These are phyloP conservation scores for Smallanthus sonchifolius DNA, from an alignment of 129 eudicot species.

Conservation along the genomic window DNA sequence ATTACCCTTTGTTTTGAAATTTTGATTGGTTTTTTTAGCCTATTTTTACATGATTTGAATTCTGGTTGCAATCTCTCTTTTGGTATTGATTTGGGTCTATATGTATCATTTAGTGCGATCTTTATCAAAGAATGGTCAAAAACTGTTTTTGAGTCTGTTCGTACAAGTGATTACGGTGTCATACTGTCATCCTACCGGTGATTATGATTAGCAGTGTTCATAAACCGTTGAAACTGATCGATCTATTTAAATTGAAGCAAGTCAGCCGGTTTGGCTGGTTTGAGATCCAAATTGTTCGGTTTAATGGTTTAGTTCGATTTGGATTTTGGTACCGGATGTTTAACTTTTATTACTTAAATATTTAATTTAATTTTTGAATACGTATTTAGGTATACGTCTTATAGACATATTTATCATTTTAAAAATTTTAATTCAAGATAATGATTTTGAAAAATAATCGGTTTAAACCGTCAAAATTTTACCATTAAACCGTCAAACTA, in stretches of 20 bases:
- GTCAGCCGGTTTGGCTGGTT: background rate
- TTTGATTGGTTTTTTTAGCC: background rate
- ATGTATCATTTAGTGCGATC: no score
- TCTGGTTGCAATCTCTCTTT: background rate
- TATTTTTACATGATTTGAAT: background rate
- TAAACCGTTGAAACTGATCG: background rate
- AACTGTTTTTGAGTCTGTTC: no score
- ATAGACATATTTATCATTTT: no score
- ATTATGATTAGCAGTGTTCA: background rate
- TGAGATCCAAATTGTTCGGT: background rate
- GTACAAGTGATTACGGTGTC: background rate
- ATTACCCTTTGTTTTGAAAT: slow-evolving; percentile 19
- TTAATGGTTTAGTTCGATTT: background rate
- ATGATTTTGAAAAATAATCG: no score
- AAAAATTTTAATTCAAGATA: no score
- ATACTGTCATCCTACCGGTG: no score
- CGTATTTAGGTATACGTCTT: no score
- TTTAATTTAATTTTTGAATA: background rate
- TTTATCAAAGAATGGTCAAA: no score
- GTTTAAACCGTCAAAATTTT: no score
- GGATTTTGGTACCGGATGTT: background rate
- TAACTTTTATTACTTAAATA: background rate
- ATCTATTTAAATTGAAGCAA: background rate
- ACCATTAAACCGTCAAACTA: no score
- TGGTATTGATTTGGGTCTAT: background rate